Evolutionary conservation across 768 basidiomycete genomes (phyloP).

Genomic region (Mycena vitilis): DNA sequence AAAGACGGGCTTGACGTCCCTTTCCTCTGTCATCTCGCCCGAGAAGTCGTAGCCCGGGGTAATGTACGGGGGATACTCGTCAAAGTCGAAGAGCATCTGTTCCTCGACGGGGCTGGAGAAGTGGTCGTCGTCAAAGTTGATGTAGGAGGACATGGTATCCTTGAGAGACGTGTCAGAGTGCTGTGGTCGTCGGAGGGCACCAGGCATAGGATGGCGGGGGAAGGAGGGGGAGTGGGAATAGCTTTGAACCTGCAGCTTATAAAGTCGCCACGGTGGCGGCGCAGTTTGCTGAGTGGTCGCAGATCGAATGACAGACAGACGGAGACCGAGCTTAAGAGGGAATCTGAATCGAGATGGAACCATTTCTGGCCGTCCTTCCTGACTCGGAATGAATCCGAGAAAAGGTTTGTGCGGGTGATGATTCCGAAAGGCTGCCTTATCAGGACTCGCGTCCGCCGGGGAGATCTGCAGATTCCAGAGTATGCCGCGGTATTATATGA

Average conservation of each 20-base stretch:
- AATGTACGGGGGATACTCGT: conserved; percentile 47
- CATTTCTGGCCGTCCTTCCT: conserved; percentile 34
- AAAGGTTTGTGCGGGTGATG: not conserved
- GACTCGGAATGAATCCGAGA: conserved; percentile 31
- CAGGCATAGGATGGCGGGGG: conserved; percentile 55
- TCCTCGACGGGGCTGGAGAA: conserved; percentile 32
- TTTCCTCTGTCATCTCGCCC: conserved; percentile 41
- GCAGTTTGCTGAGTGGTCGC: conserved; percentile 40
- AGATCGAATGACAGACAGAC: conserved; percentile 41
- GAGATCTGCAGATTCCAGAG: conserved; percentile 6
- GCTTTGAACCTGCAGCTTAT: conserved; percentile 45
- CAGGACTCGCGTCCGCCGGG: conserved; percentile 6
- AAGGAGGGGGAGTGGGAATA: conserved; percentile 31
- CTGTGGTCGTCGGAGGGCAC: conserved; percentile 49
- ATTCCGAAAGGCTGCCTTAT: conserved; percentile 4
- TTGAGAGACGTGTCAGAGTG: conserved; percentile 43
- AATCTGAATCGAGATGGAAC: conserved; percentile 45
- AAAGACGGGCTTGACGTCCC: conserved; percentile 56
- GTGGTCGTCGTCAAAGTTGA: conserved; percentile 46
- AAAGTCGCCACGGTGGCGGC: conserved; percentile 33
- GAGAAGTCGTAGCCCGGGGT: conserved; percentile 21
- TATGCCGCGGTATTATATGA: conserved; percentile 7
- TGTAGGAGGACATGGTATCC: conserved; percentile 41
- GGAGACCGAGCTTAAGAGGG: conserved; percentile 55
- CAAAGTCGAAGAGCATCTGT: conserved; percentile 61